phyloP scores from a whole-genome alignment of 768 basidiomycete species.

The Trametopsis cervina region DNA sequence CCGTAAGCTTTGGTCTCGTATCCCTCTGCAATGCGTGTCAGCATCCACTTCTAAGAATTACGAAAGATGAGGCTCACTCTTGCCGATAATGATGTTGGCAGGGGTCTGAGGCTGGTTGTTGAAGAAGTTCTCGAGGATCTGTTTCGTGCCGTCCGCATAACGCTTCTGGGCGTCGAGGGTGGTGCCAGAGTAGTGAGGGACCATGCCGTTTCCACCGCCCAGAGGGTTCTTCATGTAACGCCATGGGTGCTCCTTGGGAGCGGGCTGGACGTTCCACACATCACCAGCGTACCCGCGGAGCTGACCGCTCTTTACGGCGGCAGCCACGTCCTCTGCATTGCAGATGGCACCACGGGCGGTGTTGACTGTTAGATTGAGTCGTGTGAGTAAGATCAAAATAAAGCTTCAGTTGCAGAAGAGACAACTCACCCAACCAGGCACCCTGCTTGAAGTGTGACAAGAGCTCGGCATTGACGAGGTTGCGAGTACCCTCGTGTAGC shows the following conservation, averaged over 20 bases:
- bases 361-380: slow-evolving; percentile 47
- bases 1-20: slow-evolving; percentile 5
- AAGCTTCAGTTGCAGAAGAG: neutral
- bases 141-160: slow-evolving; percentile 67
- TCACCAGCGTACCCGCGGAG: slow-evolving; percentile 51
- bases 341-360: slow-evolving; percentile 90
- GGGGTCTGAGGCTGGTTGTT: slow-evolving; percentile 58
- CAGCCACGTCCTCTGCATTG: slow-evolving; percentile 73
- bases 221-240: slow-evolving; percentile 76
- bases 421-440: slow-evolving; percentile 50
- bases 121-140: slow-evolving; percentile 68
- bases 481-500: slow-evolving; percentile 77
- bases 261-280: slow-evolving; percentile 85
- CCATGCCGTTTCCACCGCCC: slow-evolving; percentile 85
- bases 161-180: slow-evolving; percentile 85
- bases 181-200: slow-evolving; percentile 82
- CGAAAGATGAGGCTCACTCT: slow-evolving; percentile 34
- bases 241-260: slow-evolving; percentile 82
- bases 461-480: slow-evolving; percentile 75
- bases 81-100: slow-evolving; percentile 73
- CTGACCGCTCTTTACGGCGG: slow-evolving; percentile 71
- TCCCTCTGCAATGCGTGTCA: slow-evolving; percentile 1
- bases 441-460: slow-evolving; percentile 88
- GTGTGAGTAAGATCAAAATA: too few relatives aligned
- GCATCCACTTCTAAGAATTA: neutral